phyloP scores from a whole-genome alignment of 495 filamentous ascomycete genomes.

The Glutinoglossum americanum region DNA sequence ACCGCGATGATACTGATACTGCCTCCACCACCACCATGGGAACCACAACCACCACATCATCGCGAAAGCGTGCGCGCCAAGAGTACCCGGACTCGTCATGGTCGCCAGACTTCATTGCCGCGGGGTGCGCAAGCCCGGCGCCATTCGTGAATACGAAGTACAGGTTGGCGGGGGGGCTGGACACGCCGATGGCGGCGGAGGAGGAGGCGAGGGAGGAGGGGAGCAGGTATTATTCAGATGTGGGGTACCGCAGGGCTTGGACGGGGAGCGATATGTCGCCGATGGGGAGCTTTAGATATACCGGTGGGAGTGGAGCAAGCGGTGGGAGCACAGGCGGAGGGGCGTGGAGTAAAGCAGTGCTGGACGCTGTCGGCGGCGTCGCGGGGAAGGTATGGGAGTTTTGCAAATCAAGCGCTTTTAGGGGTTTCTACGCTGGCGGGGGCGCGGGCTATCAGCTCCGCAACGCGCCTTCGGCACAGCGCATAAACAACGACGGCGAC shows the following conservation, averaged over 20 bases:
- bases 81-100: not conserved
- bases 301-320: not conserved
- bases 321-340: constrained; percentile 16
- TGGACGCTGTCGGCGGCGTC: constrained; percentile 30
- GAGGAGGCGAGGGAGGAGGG: constrained; percentile 25
- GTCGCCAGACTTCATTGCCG: constrained; percentile 7
- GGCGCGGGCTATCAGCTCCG: too few relatives aligned
- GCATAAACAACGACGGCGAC: too few relatives aligned
- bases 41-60: constrained; percentile 4
- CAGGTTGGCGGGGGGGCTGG: constrained; percentile 38
- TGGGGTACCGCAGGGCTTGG: constrained; percentile 27
- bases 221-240: constrained; percentile 17
- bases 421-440: constrained; percentile 70
- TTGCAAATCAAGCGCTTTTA: constrained; percentile 50
- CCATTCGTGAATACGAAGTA: constrained; percentile 34
- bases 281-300: not conserved
- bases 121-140: constrained; percentile 15
- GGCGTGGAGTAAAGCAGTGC: constrained; percentile 26
- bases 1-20: constrained; percentile 14
- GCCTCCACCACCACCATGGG: constrained; percentile 8
- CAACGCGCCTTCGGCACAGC: too few relatives aligned
- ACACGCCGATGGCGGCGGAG: constrained; percentile 29
- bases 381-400: constrained; percentile 63
- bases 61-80: not conserved
- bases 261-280: constrained; percentile 8